Conservation (phyloP, 129 eudicot genomes). For the Artemisia tridentata region DNA sequence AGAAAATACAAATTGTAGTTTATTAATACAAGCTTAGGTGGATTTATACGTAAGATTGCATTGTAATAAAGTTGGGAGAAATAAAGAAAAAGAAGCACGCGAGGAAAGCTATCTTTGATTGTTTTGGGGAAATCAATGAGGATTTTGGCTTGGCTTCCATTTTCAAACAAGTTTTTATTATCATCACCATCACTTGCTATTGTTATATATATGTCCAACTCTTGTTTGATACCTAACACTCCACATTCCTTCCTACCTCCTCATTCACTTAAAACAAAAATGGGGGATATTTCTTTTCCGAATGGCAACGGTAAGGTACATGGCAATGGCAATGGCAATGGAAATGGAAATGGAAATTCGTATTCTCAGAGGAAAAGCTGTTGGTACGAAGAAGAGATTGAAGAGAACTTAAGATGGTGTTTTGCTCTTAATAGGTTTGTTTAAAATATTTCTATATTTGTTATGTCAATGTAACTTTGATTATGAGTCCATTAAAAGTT, state of each 20-base stretch:
- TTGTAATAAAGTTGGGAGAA: constrained; percentile 13
- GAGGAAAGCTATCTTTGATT: constrained; percentile 48
- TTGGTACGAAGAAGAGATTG: constrained; percentile 87
- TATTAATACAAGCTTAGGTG: neutral
- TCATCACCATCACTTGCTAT: constrained; percentile 22
- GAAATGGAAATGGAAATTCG: constrained; percentile 37
- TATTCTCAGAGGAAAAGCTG: constrained; percentile 68
- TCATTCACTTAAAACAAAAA: constrained; percentile 19
- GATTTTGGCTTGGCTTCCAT: constrained; percentile 33
- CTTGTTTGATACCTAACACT: constrained; percentile 19
- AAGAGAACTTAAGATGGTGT: constrained; percentile 80
- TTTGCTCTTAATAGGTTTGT: constrained; percentile 69
- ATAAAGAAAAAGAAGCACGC: constrained; percentile 42
- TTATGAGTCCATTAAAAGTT: too few species aligned
- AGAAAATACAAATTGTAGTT: neutral
- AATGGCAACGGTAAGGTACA: constrained; percentile 17
- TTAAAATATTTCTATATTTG: neutral
- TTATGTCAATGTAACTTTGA: too few species aligned
- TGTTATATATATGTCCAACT: constrained; percentile 30
- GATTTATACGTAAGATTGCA: constrained; percentile 6
- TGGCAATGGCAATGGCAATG: constrained; percentile 21
- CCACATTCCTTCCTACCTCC: neutral
- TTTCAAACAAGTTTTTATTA: constrained; percentile 16
- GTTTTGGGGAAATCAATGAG: constrained; percentile 42
- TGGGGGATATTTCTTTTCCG: constrained; percentile 68